Conservation (phyloP, 306 rosid genomes). For the Carpinus viminea region DNA sequence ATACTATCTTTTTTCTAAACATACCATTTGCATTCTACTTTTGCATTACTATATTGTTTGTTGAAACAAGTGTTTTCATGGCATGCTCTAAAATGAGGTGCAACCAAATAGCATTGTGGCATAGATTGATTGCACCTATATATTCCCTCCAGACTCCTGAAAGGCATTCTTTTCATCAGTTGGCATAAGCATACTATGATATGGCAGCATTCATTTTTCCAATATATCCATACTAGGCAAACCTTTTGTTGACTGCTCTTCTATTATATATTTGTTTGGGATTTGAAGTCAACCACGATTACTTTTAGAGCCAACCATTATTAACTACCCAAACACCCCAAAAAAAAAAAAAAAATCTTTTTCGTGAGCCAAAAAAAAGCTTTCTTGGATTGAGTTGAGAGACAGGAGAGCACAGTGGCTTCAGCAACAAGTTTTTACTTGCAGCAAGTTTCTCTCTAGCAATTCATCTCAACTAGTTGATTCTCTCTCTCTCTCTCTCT, state of each 20-base stretch:
- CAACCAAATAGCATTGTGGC: neutral
- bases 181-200: neutral
- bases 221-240: neutral
- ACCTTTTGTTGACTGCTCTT: neutral
- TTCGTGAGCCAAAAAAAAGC: neutral
- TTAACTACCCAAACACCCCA: neutral
- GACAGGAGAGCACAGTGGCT: neutral
- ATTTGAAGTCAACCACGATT: neutral
- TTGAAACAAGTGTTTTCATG: constrained; percentile 1
- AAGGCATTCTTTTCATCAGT: neutral
- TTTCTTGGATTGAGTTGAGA: neutral
- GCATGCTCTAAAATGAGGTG: neutral
- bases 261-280: neutral
- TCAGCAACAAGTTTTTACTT: neutral
- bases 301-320: neutral
- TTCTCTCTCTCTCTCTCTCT: neutral
- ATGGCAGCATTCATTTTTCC: neutral
- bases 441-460: neutral
- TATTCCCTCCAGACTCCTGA: neutral
- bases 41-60: neutral
- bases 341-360: neutral
- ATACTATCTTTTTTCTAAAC: neutral
- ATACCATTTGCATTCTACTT: neutral
- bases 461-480: neutral
- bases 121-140: neutral